Base-by-base conservation (phyloP, 2,329 filamentous ascomycete species). In the Rasamsonia emersonii region DNA sequence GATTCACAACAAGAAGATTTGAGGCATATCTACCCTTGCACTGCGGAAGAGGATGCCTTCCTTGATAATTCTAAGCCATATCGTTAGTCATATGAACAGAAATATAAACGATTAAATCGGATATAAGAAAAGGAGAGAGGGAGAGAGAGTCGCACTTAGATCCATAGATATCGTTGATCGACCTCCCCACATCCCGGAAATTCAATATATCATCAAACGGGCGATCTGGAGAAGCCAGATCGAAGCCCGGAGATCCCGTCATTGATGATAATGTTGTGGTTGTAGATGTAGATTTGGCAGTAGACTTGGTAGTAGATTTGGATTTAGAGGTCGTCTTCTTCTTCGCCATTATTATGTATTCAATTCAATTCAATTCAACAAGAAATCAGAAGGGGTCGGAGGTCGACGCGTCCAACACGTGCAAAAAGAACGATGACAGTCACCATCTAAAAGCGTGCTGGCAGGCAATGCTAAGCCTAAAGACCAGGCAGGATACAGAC, bases 101-200 rank as follows among this genome's bases (percentile, higher is more conserved):
- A n/a, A 23, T 4, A 10, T 17, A 14, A 8, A 3, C 23, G 3
- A 16, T 21, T 23, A n/a, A n/a, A n/a, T n/a, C n/a, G n/a, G n/a
- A 24, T 3, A 11, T 9, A 9, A 8, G n/a, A 10, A 5, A 7
- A 9, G 13, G 7, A 16, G 3, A 27, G 18, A 18, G 8, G 25
- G 24, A 20, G 18, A 18, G 13, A 17, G 9, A 30, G 9, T 40
- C 61, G 44, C 62, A 77, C 77, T 65, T 70, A 40, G 63, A 61
- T 15, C 69, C 69, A 4, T 74, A 55, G 39, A 70, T 70, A 16
- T 59, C 50, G 46, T 86, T 86, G 44, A 85, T 66, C 0, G 74
- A 77, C 40, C 67, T 62, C 24, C 78, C 82, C 25, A 88, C 77
- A 65, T 89, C 83, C 36, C 84, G 75, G 51, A 88, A 85, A 55